phyloP scores from a whole-genome alignment of 768 basidiomycete genomes.

The Calvatia gigantea region DNA sequence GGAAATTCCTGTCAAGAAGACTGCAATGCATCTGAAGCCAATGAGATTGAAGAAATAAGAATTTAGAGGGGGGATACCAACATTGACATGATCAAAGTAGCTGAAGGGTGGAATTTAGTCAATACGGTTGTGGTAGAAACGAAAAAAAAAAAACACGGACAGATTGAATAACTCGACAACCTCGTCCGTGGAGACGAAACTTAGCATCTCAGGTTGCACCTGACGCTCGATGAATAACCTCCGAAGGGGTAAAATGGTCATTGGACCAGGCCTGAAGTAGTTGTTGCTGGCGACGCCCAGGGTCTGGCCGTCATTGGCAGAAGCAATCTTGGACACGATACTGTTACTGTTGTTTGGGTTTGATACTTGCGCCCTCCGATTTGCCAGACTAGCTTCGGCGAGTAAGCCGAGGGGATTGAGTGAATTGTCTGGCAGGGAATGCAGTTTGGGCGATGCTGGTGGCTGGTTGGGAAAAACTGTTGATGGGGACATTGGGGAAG shows the following conservation, averaged over 20 bases:
- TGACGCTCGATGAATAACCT: conserved; percentile 85
- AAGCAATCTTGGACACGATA: conserved; percentile 18
- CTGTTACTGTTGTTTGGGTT: conserved; percentile 37
- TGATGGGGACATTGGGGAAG: conserved; percentile 39
- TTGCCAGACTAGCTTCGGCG: conserved; percentile 84
- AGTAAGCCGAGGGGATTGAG: conserved; percentile 91
- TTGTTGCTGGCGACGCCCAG: conserved; percentile 82
- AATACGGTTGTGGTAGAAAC: conserved; percentile 6
- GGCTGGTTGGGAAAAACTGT: conserved; percentile 27
- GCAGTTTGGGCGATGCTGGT: conserved; percentile 77
- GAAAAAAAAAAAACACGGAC: conserved; percentile 40
- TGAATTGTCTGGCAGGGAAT: conserved; percentile 87
- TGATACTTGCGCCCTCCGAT: conserved; percentile 56
- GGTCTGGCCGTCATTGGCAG: conserved; percentile 37
- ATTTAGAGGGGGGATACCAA: conserved; percentile 30
- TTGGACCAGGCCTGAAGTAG: conserved; percentile 93
- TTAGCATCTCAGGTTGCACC: conserved; percentile 91
- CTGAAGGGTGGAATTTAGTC: conserved; percentile 30
- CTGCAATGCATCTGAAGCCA: conserved; percentile 66
- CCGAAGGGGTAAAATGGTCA: conserved; percentile 82
- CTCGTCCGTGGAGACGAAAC: conserved; percentile 82
- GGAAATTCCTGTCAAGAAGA: conserved; percentile 82
- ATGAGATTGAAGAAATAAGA: conserved; percentile 9
- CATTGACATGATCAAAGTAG: conserved; percentile 75
- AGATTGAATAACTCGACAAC: conserved; percentile 91